Conservation (phyloP, 495 filamentous ascomycete genomes). For the Hypoxylon perforatum region DNA sequence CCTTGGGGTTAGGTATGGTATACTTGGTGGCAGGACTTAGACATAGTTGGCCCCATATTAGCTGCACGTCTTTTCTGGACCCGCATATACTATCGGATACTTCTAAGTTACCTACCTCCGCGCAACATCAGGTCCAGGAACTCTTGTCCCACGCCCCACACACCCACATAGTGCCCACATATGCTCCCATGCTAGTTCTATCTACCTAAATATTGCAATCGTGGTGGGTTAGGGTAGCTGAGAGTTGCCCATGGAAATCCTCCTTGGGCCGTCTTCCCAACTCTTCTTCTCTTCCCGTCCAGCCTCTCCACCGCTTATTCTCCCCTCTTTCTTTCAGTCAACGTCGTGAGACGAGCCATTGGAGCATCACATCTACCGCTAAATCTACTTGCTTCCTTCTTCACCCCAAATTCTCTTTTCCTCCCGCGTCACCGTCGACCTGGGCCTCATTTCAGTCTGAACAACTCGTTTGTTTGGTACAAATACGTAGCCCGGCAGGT, state of each 20-base stretch:
- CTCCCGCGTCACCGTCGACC: background rate
- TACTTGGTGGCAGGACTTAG: slow-evolving; percentile 19
- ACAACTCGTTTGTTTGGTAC: slow-evolving; percentile 17
- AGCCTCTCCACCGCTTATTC: slow-evolving; percentile 48
- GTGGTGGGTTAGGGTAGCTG: slow-evolving; percentile 52
- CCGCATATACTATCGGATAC: slow-evolving; percentile 40
- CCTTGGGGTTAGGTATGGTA: background rate
- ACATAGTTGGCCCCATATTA: slow-evolving; percentile 32
- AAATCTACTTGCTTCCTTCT: background rate
- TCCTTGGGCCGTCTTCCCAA: slow-evolving; percentile 47
- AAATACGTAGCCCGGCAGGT: slow-evolving; percentile 21
- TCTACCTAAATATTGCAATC: slow-evolving; percentile 42
- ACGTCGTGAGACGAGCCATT: slow-evolving; percentile 21
- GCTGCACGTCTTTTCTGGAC: slow-evolving; percentile 32
- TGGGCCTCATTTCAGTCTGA: background rate
- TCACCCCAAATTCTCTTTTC: background rate
- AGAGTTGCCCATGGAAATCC: slow-evolving; percentile 48
- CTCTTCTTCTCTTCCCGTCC: slow-evolving; percentile 49
- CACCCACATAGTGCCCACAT: slow-evolving; percentile 7
- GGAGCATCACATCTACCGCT: slow-evolving; percentile 22
- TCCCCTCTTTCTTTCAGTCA: slow-evolving; percentile 33
- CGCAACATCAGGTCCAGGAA: slow-evolving; percentile 47
- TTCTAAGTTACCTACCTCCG: slow-evolving; percentile 33
- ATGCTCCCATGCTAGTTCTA: slow-evolving; percentile 46
- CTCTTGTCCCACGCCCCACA: slow-evolving; percentile 46